These are phyloP conservation scores for Phanerochaete sordida DNA, from an alignment of 768 basidiomycete species.

Conservation along the genomic window DNA sequence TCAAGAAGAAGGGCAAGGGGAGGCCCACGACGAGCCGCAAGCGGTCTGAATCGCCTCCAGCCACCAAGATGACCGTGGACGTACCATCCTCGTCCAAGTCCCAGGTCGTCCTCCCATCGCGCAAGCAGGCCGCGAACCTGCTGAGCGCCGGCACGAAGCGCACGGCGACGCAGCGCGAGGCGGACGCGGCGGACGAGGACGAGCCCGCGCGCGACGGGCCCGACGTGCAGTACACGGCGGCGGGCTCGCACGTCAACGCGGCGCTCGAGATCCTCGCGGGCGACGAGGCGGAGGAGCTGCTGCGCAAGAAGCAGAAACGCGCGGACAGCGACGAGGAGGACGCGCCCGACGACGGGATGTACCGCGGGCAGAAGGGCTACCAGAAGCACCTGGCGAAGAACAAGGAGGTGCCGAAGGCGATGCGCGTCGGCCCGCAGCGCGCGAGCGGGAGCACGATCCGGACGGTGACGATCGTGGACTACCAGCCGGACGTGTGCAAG, in stretches of 20 bases:
- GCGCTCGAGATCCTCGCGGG: constrained; percentile 78
- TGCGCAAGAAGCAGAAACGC: constrained; percentile 64
- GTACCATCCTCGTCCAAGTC: constrained; percentile 48
- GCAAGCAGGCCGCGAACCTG: constrained; percentile 64
- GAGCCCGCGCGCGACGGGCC: constrained; percentile 44
- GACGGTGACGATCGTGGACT: constrained; percentile 93
- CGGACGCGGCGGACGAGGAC: constrained; percentile 48
- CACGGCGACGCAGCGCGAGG: constrained; percentile 44
- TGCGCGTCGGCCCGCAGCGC: constrained; percentile 80
- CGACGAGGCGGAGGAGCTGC: constrained; percentile 74
- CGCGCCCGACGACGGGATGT: constrained; percentile 81
- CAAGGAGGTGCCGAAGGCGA: constrained; percentile 82
- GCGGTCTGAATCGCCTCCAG: constrained; percentile 65
- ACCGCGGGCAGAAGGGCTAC: constrained; percentile 83
- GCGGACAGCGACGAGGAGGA: constrained; percentile 47
- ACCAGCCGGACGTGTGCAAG: constrained; percentile 99
- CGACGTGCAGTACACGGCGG: constrained; percentile 75
- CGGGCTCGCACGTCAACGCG: constrained; percentile 70
- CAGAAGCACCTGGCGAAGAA: constrained; percentile 76
- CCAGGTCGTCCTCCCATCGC: constrained; percentile 73
- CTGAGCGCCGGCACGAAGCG: constrained; percentile 77
- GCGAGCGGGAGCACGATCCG: constrained; percentile 74
- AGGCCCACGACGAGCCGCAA: constrained; percentile 75
- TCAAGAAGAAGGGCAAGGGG: constrained; percentile 82
- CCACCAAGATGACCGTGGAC: constrained; percentile 23